phyloP scores from a whole-genome alignment of 2,329 filamentous ascomycete genomes.

The Chrysoporthe cubensis region DNA sequence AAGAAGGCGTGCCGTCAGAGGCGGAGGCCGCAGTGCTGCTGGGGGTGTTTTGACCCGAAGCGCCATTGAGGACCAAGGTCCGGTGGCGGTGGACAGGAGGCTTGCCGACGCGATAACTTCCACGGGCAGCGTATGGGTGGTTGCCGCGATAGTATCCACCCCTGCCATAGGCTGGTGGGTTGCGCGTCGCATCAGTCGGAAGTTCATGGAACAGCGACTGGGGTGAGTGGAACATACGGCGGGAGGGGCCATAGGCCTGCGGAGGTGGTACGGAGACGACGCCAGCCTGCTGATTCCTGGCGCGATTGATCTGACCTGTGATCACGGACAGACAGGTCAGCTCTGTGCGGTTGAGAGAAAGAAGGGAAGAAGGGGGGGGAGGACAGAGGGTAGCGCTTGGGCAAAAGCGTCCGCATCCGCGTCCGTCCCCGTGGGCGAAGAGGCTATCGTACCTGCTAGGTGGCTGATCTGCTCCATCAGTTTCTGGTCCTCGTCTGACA shows the following conservation, averaged over 20 bases:
- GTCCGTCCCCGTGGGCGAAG: not conserved
- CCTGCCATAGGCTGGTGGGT: slow-evolving; percentile 17
- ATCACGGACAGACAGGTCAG: not conserved
- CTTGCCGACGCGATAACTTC: slow-evolving; percentile 43
- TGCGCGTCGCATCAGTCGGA: not conserved
- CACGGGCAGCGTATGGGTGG: slow-evolving; percentile 37
- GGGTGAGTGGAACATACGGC: slow-evolving; percentile 40
- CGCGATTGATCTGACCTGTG: slow-evolving; percentile 77
- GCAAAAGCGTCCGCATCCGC: not conserved
- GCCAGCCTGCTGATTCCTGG: slow-evolving; percentile 67
- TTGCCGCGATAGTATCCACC: slow-evolving; percentile 31
- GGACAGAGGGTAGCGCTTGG: not conserved
- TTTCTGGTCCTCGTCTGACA: slow-evolving; percentile 56
- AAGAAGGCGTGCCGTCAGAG: slow-evolving; percentile 37
- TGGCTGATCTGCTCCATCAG: slow-evolving; percentile 58
- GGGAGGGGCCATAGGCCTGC: slow-evolving; percentile 37
- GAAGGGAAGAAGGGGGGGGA: slow-evolving; percentile 17
- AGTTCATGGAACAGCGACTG: not conserved
- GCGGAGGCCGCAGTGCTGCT: slow-evolving; percentile 36
- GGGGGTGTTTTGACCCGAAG: slow-evolving; percentile 36
- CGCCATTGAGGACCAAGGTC: slow-evolving; percentile 67
- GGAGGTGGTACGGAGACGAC: slow-evolving; percentile 36
- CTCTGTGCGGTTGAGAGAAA: not conserved
- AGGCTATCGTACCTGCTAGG: slow-evolving; percentile 48
- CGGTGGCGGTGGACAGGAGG: slow-evolving; percentile 48